Evolutionary conservation across 345 rosid genomes (phyloP), one percentile per base, ranked within the genome.

Genomic region (Eutrema japonicum): DNA sequence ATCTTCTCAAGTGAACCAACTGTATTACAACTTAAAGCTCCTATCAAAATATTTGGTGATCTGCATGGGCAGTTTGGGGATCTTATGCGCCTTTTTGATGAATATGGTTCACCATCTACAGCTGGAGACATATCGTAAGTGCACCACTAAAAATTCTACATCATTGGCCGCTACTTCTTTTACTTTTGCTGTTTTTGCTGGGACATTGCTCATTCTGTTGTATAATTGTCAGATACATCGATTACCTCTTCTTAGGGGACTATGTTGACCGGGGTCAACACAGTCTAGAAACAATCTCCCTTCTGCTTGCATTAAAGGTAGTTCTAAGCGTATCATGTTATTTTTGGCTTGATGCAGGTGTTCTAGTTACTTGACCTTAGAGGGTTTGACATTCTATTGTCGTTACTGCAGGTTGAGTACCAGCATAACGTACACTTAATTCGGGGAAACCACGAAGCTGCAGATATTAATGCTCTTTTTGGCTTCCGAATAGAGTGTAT

Each of bases 381-480:
- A 41, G 64, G 71, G 67, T 56, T 72, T 75, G 74, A 48, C 62
- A 47, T 36, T 35, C 14, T 74, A 8, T 41, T 68, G 47, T 70
- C 30, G 55, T 48, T 83, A 13, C 68, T 82, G 64, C 81, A 92
- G 97, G 96, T 86, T 73, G 97, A 92, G 83, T 84, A 92, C 85
- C 89, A 87, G 47, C 71, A 81, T 64, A 89, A 92, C 63, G 90
- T 92, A 60, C 97, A 92, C 85, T 76, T 91, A 75, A 91, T 91
- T 76, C 97, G 97, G 71, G 97, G 97, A 49, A 91, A 91, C 83
- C 97, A 91, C 80, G 97, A 91, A 89, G 97, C 97, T 74, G 97
- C 97, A 42, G 97, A 91, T 76, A 91, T 91, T 58, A 91, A 91
- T 86, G 97, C 97, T 61, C 97, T 91, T 59, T 91, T 91, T 83